Evolutionary conservation across 163 green algal species (phyloP).

Genomic region (Trebouxiophyceae sp.): DNA sequence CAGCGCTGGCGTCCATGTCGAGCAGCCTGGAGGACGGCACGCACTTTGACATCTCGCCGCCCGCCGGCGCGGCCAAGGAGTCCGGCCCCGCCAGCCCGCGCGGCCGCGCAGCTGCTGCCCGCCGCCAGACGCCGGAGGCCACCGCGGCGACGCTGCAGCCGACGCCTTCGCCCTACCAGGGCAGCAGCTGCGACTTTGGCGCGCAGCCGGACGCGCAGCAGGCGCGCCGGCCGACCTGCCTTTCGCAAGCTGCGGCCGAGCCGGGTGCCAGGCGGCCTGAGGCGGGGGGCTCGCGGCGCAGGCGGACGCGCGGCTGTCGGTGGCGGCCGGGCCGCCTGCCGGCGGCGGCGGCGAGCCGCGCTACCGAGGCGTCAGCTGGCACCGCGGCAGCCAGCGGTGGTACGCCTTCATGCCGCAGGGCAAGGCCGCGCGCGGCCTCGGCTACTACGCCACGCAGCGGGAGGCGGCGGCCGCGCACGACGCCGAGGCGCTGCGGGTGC

Average conservation of each 20-base stretch:
- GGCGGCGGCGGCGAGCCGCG: too few relatives aligned
- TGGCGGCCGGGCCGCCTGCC: too few relatives aligned
- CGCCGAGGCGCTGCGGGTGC: conserved; percentile 30
- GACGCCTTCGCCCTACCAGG: neutral
- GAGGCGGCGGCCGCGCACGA: conserved; percentile 55
- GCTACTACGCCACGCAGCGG: conserved; percentile 50
- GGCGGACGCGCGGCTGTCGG: too few relatives aligned
- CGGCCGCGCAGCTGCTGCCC: too few relatives aligned
- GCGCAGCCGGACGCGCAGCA: too few relatives aligned
- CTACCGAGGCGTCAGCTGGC: conserved; percentile 24
- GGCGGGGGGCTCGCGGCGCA: too few relatives aligned
- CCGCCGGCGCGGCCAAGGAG: too few relatives aligned
- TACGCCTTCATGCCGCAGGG: conserved; percentile 17
- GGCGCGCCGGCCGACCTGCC: too few relatives aligned
- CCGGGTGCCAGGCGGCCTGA: too few relatives aligned
- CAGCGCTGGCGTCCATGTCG: conserved; percentile 13
- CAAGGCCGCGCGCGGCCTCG: conserved; percentile 31
- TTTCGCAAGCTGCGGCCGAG: too few relatives aligned
- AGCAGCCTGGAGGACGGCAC: neutral
- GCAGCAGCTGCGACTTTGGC: too few relatives aligned
- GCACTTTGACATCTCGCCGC: neutral
- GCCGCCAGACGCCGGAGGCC: neutral
- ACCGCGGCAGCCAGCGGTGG: conserved; percentile 32
- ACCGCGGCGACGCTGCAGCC: neutral
- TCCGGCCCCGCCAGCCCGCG: too few relatives aligned